phyloP scores from a whole-genome alignment of 208 protist species.

The Leishmania tarentolae region DNA sequence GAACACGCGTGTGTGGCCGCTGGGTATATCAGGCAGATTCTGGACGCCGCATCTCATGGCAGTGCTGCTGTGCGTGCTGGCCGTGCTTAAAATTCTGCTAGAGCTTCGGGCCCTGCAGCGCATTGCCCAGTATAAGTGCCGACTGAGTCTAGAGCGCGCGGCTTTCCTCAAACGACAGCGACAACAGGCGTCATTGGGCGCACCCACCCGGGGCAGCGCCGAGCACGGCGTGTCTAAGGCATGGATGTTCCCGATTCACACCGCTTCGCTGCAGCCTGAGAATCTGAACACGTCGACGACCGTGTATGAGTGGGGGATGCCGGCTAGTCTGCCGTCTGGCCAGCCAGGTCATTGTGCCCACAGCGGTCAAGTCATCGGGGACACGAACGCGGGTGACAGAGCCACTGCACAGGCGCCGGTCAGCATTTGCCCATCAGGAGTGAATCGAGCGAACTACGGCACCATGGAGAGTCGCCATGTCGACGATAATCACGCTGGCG shows the following conservation, averaged over 20 bases:
- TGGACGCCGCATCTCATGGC: slow-evolving; percentile 19
- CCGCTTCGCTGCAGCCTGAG: background rate
- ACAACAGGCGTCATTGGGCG: background rate
- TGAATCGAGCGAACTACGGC: slow-evolving; percentile 5
- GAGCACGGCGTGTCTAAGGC: background rate
- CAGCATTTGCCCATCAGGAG: background rate
- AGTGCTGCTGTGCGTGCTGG: slow-evolving; percentile 31
- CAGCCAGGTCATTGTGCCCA: background rate
- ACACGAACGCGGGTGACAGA: background rate
- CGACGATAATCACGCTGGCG: background rate
- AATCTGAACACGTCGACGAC: background rate
- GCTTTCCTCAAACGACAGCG: slow-evolving; percentile 10
- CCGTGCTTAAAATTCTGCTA: slow-evolving; percentile 35
- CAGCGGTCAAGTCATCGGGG: background rate
- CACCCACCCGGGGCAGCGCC: background rate
- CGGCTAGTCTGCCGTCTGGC: background rate
- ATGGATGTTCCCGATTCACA: background rate
- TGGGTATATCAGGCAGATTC: slow-evolving; percentile 18
- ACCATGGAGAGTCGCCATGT: slow-evolving; percentile 3
- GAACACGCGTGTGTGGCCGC: slow-evolving; percentile 29
- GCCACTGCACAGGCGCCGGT: background rate
- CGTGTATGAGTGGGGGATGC: slow-evolving; percentile 26
- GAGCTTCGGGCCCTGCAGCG: slow-evolving; percentile 38
- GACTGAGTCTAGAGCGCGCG: slow-evolving; percentile 9
- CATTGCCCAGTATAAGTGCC: slow-evolving; percentile 21